phyloP scores from a whole-genome alignment of 805 yeast species.

The Myxozyma vanderwaltii region DNA sequence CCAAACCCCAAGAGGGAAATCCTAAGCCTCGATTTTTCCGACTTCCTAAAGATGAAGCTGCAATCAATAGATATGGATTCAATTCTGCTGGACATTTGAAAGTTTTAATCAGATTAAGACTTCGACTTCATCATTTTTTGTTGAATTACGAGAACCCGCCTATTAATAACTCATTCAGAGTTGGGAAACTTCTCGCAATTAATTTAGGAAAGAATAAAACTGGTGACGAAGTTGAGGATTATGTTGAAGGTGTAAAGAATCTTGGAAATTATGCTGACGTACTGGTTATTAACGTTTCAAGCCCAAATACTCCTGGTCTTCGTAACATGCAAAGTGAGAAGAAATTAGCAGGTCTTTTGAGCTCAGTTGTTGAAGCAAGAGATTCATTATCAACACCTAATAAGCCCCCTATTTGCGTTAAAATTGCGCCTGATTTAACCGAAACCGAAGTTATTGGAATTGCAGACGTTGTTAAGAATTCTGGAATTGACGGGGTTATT shows the following conservation, averaged over 20 bases:
- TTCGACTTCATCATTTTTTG: constrained; percentile 51
- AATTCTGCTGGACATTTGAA: constrained; percentile 84
- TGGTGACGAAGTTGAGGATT: constrained; percentile 88
- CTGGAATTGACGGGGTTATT: constrained; percentile 87
- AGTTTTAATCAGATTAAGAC: constrained; percentile 67
- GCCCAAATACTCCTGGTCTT: constrained; percentile 95
- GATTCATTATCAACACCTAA: constrained; percentile 49
- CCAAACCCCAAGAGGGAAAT: constrained; percentile 90
- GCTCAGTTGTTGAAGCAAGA: constrained; percentile 66
- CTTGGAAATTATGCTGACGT: constrained; percentile 87
- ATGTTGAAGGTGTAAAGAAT: constrained; percentile 76
- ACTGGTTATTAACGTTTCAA: constrained; percentile 85
- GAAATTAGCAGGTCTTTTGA: constrained; percentile 66
- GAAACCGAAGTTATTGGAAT: constrained; percentile 80
- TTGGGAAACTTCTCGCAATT: constrained; percentile 70
- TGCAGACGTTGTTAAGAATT: constrained; percentile 73
- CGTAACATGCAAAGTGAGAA: constrained; percentile 80
- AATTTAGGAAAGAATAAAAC: constrained; percentile 90
- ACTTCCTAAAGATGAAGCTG: constrained; percentile 80
- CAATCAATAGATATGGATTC: constrained; percentile 92
- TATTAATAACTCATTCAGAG: constrained; percentile 53
- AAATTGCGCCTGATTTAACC: constrained; percentile 89
- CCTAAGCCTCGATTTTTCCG: constrained; percentile 92
- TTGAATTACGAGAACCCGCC: constrained; percentile 22
- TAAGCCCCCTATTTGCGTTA: constrained; percentile 81